Base-by-base conservation (phyloP, 1,139 yeast species). In the Arxiozyma heterogenica region DNA sequence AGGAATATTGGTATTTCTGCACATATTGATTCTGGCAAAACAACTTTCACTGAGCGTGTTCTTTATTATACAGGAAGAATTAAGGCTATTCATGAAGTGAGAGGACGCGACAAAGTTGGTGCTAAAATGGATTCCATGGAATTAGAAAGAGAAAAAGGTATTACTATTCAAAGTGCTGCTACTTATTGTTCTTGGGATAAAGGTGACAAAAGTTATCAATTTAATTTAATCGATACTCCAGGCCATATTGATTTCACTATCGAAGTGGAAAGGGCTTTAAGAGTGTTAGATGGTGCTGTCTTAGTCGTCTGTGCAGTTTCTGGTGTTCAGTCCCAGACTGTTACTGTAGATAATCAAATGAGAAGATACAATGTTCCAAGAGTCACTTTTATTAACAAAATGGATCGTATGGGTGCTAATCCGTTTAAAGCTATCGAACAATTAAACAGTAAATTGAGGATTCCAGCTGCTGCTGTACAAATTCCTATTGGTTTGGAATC, bases 121-220 rank as follows among this genome's bases (percentile, higher is more conserved):
- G 99, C 99, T 56, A 93, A 90, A 73, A 93, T 93, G 95, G 99
- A 93, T 68, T 90, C 91, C 59, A 89, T 93, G 95, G 98, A 93
- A 63, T 80, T 93, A 62, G 98, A 93, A 73, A 82, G 98, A 71
- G 98, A 91, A 73, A 88, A 94, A 69, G 98, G 98, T 70, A 93
- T 93, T 64, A 93, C 98, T 54, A 93, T 93, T 70, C 98, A 93
- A 74, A 89, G 97, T 56, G 98, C 98, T 57, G 98, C 98, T 44
- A 93, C 98, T 1, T 93, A 88, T 75, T 93, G 98, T 76, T 85
- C 95, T 54, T 93, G 98, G 98, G 84, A 84, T 56, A 88, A 87
- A 69, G 84, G 79, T 56, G 71, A 75, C 52, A 71, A 76, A 57
- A 78, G 79, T 59, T 91, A 84, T 71, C 96, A 89, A 70, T 90